A percentile compares a stretch with the other conserved stretches of the same genome.
Conservation (phyloP, 2,329 filamentous ascomycete genomes). For the Microsporum ferrugineum region DNA sequence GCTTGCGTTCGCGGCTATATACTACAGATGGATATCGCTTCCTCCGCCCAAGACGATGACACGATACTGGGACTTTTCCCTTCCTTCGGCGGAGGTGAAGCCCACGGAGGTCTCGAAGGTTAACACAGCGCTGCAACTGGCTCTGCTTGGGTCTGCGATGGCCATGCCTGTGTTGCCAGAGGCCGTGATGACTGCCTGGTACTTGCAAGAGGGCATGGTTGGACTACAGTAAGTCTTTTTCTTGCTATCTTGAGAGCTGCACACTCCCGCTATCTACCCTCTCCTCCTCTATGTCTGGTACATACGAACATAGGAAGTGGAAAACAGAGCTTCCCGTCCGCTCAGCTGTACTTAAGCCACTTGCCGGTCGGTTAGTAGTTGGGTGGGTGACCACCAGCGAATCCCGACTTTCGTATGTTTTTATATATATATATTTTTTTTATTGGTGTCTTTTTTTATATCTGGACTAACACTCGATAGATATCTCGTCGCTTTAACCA, state of each 20-base stretch:
- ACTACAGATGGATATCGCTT: slow-evolving; percentile 90
- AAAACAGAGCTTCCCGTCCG: neutral
- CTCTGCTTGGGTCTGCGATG: slow-evolving; percentile 73
- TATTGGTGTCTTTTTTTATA: slow-evolving; percentile 3
- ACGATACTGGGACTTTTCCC: slow-evolving; percentile 93
- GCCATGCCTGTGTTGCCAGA: slow-evolving; percentile 60
- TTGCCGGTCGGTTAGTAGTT: neutral
- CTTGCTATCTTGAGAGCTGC: neutral
- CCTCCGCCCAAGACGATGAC: slow-evolving; percentile 85
- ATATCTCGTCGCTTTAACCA: slow-evolving; percentile 77
- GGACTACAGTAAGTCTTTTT: slow-evolving; percentile 32
- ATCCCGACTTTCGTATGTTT: neutral
- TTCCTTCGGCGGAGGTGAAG: slow-evolving; percentile 46
- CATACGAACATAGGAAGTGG: neutral
- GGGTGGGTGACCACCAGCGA: neutral
- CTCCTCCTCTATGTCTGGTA: neutral
- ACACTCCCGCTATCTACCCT: neutral
- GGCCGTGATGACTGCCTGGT: slow-evolving; percentile 43
- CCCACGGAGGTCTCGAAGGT: slow-evolving; percentile 44
- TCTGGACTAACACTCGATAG: slow-evolving; percentile 33
- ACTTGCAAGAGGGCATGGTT: slow-evolving; percentile 51
- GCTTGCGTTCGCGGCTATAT: slow-evolving; percentile 74
- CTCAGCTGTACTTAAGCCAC: neutral
- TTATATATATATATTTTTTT: neutral
- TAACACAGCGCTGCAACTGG: slow-evolving; percentile 86